Base-by-base conservation (phyloP, 1,284 basidiomycete species). In the Trichosporon inkin region DNA sequence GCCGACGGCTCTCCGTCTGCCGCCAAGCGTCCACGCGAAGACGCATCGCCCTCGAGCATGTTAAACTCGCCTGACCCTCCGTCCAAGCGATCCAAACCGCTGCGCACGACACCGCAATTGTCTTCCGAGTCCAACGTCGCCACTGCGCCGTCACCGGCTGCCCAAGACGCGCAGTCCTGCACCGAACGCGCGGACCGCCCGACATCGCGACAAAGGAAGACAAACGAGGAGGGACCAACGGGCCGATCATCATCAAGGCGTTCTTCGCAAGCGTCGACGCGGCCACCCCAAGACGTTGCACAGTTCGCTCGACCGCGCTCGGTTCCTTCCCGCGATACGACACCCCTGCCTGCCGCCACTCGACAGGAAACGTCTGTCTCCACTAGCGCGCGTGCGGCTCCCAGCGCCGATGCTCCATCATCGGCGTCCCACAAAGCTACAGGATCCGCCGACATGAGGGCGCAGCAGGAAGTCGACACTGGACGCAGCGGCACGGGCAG, bases 401-500 rank as follows among this genome's bases (percentile, higher is more conserved):
- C 44, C 11, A 28, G 44, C 16, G n/a, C 24, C 16, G 22, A 36
- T 4, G 6, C 32, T 10, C 22, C 52, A 13, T 36, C 52, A 11
- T 14, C 20, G 24, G 20, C 20, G 13, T 14, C 52, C 3, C 32
- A 52, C 6, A 34, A 34, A 13, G 13, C 51, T 34, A n/a, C 52
- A 2, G 35, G 34, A 6, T 19, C 51, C 3, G 19, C 41, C 13
- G 41, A 49, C 24, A 49, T 14, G 22, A 13, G 44, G 44, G 28
- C 44, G 14, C 13, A 17, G 22, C 44, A 24, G 11, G 44, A 49
- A 5, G 7, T 19, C 28, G 44, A 49, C 16, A 5, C 24, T 3
- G 10, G 37, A 38, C 37, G 38, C 37, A 55, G 22, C 1, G 55
- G 55, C 37, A 55, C 22, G 1, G 55, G 55, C 19, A 35, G 55